Percentiles rank a stretch among this genome's conserved stretches.
Evolutionary conservation across 768 basidiomycete genomes (phyloP).

Genomic region (Auricularia sp.): DNA sequence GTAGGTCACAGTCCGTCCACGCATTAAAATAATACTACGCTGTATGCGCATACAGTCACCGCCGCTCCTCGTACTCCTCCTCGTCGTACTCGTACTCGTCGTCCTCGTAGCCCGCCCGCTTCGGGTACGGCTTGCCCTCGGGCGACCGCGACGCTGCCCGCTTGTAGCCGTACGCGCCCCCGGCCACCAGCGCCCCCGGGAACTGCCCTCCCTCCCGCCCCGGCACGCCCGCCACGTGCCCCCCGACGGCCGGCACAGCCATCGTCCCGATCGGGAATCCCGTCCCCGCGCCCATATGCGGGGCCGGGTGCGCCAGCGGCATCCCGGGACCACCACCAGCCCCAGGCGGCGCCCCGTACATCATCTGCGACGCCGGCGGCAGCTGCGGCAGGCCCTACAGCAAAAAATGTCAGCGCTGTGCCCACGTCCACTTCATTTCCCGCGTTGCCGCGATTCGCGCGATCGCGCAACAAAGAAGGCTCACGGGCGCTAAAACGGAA

Average conservation of each 20-base stretch:
- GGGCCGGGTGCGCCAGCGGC: background rate
- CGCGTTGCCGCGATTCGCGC: background rate
- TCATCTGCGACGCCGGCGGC: background rate
- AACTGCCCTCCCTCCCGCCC: background rate
- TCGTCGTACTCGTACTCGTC: constrained; percentile 51
- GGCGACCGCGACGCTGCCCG: background rate
- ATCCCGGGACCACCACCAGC: too few species aligned
- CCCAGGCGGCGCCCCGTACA: background rate
- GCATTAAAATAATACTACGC: too few species aligned
- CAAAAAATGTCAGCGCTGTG: background rate
- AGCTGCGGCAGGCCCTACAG: background rate
- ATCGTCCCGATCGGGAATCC: background rate
- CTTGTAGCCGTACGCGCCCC: background rate
- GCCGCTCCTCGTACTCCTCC: background rate
- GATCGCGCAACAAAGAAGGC: background rate
- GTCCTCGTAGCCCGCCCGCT: constrained; percentile 52
- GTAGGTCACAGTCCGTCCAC: too few species aligned
- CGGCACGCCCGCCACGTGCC: background rate
- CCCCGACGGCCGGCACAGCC: background rate
- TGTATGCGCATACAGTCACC: too few species aligned
- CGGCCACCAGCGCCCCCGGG: background rate
- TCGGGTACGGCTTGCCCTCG: constrained; percentile 52
- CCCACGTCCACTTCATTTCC: background rate
- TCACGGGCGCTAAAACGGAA: background rate
- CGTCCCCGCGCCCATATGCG: background rate